Base-by-base conservation (phyloP, 306 rosid species). In the Crataegus laevigata region DNA sequence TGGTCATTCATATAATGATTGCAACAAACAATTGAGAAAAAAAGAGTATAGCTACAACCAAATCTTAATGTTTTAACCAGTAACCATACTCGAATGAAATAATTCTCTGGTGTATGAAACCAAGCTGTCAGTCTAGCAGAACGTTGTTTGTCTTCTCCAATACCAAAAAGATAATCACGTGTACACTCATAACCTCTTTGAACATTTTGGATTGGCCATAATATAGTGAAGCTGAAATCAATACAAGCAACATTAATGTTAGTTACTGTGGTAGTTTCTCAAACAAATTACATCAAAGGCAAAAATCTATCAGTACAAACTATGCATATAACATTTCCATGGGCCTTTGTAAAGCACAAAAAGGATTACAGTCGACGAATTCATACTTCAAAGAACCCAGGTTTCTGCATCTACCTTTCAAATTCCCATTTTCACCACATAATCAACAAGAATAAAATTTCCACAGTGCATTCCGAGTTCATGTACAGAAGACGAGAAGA, bases 111-210 rank as follows among this genome's bases (percentile, higher is more conserved):
- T 0, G 93, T 91, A 66, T 86, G 88, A 82, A 90, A 94, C 97
- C 97, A 94, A 78, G 98, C 93, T 60, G 94, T 90, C 63, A 94
- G 94, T 86, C 94, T 87, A 76, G 94, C 93, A 70, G 98, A 94
- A 40, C 93, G 93, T 79, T 94, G 97, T 75, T 87, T 94, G 78
- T 88, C 94, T 83, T 94, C 98, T 79, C 91, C 94, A 75, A 94
- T 88, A 79, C 93, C 94, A 84, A 81, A 88, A 66, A 94, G 96
- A 85, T 82, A 91, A 83, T 94, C 96, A 12, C 94, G 93, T 63
- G 97, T 88, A 85, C 98, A 94, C 73, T 90, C 96, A 50, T 85
- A 89, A 11, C 89, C 96, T 71, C 85, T 88, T 55, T 58, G 80
- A 57, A 86, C 88, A 85, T 91, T 85, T 75, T 57, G 83, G 54